A percentile compares a stretch with the other conserved stretches of the same genome.
phyloP scores from a whole-genome alignment of 2,329 filamentous ascomycete genomes.

The Zasmidium angulare region DNA sequence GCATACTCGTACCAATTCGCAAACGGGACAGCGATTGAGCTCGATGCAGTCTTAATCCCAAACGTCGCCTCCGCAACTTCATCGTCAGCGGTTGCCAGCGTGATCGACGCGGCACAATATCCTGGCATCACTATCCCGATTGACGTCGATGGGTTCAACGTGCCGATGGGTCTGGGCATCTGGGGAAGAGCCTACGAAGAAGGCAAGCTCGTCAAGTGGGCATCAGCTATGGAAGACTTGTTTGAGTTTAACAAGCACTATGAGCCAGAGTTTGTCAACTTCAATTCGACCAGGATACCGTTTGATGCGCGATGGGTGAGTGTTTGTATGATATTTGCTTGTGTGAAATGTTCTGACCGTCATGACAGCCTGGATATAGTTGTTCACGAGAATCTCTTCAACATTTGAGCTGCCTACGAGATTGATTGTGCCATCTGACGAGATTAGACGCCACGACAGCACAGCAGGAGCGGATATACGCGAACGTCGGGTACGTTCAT shows the following conservation, averaged over 20 bases:
- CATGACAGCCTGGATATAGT: conserved; percentile 1
- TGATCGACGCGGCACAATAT: conserved; percentile 43
- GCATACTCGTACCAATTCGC: conserved; percentile 11
- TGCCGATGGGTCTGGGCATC: conserved; percentile 46
- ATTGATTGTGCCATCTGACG: not conserved
- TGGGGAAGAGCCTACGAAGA: conserved; percentile 34
- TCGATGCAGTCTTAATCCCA: conserved; percentile 67
- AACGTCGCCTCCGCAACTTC: conserved; percentile 68
- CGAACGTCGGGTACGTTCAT: not conserved
- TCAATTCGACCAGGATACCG: conserved; percentile 1
- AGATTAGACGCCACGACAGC: not conserved
- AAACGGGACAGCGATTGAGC: conserved; percentile 22
- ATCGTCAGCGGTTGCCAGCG: conserved; percentile 8
- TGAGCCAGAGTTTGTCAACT: conserved; percentile 5
- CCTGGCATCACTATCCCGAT: conserved; percentile 69
- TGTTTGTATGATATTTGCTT: not conserved
- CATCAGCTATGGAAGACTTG: conserved; percentile 48
- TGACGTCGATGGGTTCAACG: conserved; percentile 50
- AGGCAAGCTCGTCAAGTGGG: conserved; percentile 30
- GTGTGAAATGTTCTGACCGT: not conserved
- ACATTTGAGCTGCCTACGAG: not conserved
- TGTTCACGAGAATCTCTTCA: conserved; percentile 3
- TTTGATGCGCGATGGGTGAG: conserved; percentile 8
- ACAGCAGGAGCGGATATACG: not conserved
- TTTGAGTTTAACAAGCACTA: conserved; percentile 4